Evolutionary conservation across 257 asterid genomes (phyloP).

Genomic region (Rauvolfia tetraphylla): DNA sequence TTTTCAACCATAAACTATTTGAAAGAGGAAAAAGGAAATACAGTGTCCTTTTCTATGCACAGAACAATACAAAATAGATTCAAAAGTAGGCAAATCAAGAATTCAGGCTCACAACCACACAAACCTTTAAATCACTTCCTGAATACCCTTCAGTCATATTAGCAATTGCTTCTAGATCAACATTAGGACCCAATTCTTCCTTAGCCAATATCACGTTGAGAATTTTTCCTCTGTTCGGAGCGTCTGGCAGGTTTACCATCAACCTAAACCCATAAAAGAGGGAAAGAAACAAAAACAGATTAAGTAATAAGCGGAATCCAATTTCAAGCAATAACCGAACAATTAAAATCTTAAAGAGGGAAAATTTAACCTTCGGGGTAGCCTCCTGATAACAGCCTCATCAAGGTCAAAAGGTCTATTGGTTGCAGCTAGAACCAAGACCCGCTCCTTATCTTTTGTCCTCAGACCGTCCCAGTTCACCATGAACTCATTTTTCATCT

Average conservation of each 20-base stretch:
- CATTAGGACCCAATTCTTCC: conserved; percentile 63
- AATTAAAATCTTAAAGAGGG: neutral
- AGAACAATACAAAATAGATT: neutral
- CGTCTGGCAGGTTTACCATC: conserved; percentile 91
- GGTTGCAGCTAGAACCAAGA: conserved; percentile 89
- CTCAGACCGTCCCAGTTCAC: conserved; percentile 94
- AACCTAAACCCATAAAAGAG: conserved; percentile 43
- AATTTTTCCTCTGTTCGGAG: conserved; percentile 66
- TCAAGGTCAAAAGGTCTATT: conserved; percentile 95
- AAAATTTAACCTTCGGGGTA: conserved; percentile 65
- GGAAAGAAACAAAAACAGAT: neutral
- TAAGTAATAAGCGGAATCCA: neutral
- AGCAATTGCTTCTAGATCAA: conserved; percentile 72
- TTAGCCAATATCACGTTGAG: conserved; percentile 61
- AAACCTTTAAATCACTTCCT: conserved; percentile 95
- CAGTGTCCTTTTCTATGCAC: neutral
- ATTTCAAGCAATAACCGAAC: neutral
- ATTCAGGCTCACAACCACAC: conserved; percentile 10
- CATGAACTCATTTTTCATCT: conserved; percentile 95
- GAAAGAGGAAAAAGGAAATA: too few species aligned
- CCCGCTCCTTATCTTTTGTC: conserved; percentile 91
- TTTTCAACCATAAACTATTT: neutral
- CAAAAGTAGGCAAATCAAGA: conserved; percentile 3
- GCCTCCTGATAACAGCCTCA: conserved; percentile 96
- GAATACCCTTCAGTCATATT: conserved; percentile 89